Percentiles rank a stretch among this genome's conserved stretches.
phyloP scores from a whole-genome alignment of 805 yeast species.

The Kazachstania bromeliacearum region DNA sequence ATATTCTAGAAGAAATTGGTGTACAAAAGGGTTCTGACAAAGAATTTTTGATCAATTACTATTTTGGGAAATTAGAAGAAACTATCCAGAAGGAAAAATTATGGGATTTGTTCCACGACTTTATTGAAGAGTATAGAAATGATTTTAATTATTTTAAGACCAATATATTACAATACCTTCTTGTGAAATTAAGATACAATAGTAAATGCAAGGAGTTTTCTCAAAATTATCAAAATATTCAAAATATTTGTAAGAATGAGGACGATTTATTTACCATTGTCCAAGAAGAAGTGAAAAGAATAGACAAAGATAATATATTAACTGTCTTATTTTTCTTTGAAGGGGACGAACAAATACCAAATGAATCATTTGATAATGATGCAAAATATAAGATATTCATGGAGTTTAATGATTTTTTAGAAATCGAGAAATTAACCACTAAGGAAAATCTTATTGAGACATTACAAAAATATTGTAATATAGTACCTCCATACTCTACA shows the following conservation, averaged over 20 bases:
- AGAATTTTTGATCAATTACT: slow-evolving; percentile 20
- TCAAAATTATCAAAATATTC: slow-evolving; percentile 6
- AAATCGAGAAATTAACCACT: slow-evolving; percentile 13
- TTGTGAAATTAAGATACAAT: slow-evolving; percentile 12
- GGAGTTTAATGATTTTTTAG: slow-evolving; percentile 20
- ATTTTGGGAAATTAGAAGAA: slow-evolving; percentile 17
- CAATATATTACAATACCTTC: slow-evolving; percentile 12
- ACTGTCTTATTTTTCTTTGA: slow-evolving; percentile 4
- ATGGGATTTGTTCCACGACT: slow-evolving; percentile 12
- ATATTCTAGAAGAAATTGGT: slow-evolving; percentile 20
- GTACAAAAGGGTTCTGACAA: slow-evolving; percentile 14
- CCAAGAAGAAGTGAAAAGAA: slow-evolving; percentile 6
- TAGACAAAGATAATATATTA: slow-evolving; percentile 16
- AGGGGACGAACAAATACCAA: not conserved
- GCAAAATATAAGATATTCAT: slow-evolving; percentile 8
- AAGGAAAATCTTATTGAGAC: slow-evolving; percentile 12
- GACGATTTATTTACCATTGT: slow-evolving; percentile 1
- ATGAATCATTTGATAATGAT: slow-evolving; percentile 3
- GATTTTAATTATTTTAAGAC: slow-evolving; percentile 21
- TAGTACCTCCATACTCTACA: slow-evolving; percentile 6
- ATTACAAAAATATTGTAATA: slow-evolving; percentile 12
- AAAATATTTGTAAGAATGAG: slow-evolving; percentile 1
- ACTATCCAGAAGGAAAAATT: slow-evolving; percentile 10
- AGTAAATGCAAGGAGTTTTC: slow-evolving; percentile 7
- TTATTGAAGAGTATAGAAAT: slow-evolving; percentile 14